Conservation (phyloP, 108 stramenopile species). For the Conticribra weissflogii region DNA sequence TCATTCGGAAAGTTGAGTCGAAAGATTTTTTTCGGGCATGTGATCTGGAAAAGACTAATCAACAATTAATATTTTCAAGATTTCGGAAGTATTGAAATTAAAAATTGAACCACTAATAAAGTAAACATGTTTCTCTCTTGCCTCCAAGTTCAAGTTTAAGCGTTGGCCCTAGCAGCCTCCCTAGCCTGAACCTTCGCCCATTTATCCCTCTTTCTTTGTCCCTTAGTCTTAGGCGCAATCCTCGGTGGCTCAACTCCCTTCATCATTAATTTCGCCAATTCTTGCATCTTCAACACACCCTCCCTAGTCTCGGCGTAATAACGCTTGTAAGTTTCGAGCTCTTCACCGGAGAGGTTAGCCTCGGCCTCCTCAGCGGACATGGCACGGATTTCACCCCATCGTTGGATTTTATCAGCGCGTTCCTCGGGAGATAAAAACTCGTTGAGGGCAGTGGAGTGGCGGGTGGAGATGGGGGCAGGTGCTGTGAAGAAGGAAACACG, state of each 20-base stretch:
- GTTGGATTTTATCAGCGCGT: slow-evolving; percentile 57
- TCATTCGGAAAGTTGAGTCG: no score
- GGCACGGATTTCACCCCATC: slow-evolving; percentile 71
- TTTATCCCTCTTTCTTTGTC: slow-evolving; percentile 75
- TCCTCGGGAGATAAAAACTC: slow-evolving; percentile 52
- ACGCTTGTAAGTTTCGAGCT: slow-evolving; percentile 77
- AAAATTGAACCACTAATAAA: neutral
- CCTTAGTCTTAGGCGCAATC: slow-evolving; percentile 74
- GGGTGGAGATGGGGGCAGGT: slow-evolving; percentile 29
- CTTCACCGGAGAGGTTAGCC: slow-evolving; percentile 64
- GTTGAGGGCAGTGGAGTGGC: slow-evolving; percentile 39
- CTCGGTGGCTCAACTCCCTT: slow-evolving; percentile 69
- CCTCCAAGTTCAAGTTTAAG: neutral
- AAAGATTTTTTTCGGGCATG: no score
- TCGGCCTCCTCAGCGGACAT: slow-evolving; percentile 63
- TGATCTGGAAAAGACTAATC: no score
- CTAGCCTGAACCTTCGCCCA: slow-evolving; percentile 56
- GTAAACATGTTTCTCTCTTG: neutral
- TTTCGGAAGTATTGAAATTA: neutral
- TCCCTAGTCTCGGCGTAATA: slow-evolving; percentile 69
- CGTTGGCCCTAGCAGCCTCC: slow-evolving; percentile 38
- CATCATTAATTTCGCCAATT: slow-evolving; percentile 59
- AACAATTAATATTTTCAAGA: no score
- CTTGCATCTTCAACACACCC: slow-evolving; percentile 67
- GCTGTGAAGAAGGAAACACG: slow-evolving; percentile 12